Base-by-base conservation (phyloP, 2,329 filamentous ascomycete species). In the Akanthomyces muscarius region DNA sequence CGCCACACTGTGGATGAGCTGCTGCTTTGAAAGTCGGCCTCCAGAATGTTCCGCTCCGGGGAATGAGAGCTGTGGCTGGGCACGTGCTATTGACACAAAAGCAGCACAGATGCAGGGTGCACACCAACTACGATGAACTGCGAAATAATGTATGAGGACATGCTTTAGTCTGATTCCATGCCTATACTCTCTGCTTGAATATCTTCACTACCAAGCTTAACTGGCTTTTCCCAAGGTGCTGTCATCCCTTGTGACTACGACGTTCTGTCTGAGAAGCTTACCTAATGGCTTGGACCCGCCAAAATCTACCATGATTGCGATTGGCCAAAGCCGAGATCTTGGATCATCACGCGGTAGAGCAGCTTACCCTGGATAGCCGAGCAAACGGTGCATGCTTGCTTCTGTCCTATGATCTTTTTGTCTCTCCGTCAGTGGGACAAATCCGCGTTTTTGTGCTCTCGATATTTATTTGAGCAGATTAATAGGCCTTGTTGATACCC, bases 11-110 rank as follows among this genome's bases (percentile, higher is more conserved):
- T 51, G 58, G 50, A 53, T 53, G 50, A 53, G 50, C 55, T 23
- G 13, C 25, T 21, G 38, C n/a, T 47, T 23, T 23, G 28, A 50
- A 18, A n/a, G 21, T 11, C 51, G 51, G 60, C 41, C 5, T 48
- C 7, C 23, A 62, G 51, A 50, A 55, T 55, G 30, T 62, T 62
- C 58, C 58, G 58, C n/a, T 45, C 47, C 63, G 53, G 33, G 53
- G 50, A 36, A 11, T 47, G 50, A 33, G 50, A 44, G 44, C 28
- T 63, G 61, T 28, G 47, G 54, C 50, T 25, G 14, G 41, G 48
- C 48, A 54, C 50, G 48, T 61, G 58, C 48, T 38, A 23, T 16
- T 41, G 47, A n/a, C 13, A 42, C n/a, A 21, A 41, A n/a, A 21
- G n/a, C 33, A 38, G 33, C 18, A 14, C 13, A 30, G 25, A 50